Percentiles rank a stretch among this genome's conserved stretches.
Conservation (phyloP, 495 filamentous ascomycete genomes). For the Penicillium goetzii region DNA sequence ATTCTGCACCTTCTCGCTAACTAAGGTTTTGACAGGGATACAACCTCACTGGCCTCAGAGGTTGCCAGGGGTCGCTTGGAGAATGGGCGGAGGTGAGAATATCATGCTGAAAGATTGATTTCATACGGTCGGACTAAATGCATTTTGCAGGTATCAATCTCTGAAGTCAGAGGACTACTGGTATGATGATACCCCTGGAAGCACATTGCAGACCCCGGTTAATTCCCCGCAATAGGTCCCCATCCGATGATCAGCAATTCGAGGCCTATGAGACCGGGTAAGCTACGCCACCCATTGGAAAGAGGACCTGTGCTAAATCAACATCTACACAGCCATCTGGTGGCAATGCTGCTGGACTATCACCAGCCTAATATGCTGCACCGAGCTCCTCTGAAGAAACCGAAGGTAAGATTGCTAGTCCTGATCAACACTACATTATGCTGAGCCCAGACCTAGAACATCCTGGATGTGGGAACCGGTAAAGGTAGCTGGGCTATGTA, state of each 20-base stretch:
- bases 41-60: background rate
- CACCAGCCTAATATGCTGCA: background rate
- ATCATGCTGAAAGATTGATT: background rate
- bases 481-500: conserved; percentile 31
- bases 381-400: background rate
- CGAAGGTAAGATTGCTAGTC: background rate
- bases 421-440: background rate
- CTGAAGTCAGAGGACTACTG: background rate
- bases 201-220: background rate
- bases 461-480: conserved; percentile 23
- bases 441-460: background rate
- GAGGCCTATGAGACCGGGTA: background rate
- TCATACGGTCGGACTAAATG: background rate
- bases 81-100: background rate
- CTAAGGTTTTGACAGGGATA: background rate
- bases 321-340: background rate
- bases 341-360: background rate
- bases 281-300: background rate
- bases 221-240: background rate
- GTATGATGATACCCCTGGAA: background rate
- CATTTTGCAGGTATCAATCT: background rate
- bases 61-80: background rate
- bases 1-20: background rate
- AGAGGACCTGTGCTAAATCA: background rate
- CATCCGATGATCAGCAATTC: conserved; percentile 2